Evolutionary conservation across 23 red algal genomes (phyloP).

Genomic region (Gracilaria gracilis): DNA sequence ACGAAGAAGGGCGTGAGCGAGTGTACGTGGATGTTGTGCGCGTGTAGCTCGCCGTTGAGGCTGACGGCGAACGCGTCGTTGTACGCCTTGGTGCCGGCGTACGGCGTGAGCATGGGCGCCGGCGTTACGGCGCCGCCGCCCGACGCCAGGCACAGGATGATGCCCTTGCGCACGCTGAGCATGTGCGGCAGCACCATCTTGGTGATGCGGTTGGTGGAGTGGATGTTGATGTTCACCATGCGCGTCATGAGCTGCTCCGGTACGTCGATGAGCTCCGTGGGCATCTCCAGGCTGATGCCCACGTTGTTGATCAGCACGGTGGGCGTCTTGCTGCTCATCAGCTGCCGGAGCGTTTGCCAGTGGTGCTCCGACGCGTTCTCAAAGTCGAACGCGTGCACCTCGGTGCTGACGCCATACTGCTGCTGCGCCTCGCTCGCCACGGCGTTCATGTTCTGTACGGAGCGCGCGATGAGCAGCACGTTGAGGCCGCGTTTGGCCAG

Average conservation of each 20-base stretch:
- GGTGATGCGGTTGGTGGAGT: constrained; percentile 78
- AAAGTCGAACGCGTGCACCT: constrained; percentile 85
- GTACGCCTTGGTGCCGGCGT: constrained; percentile 96
- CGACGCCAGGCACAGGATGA: constrained; percentile 81
- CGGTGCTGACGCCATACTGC: constrained; percentile 50
- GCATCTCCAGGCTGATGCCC: constrained; percentile 91
- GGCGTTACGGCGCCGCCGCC: constrained; percentile 88
- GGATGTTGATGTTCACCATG: constrained; percentile 89
- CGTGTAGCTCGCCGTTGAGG: constrained; percentile 78
- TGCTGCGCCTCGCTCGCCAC: constrained; percentile 49
- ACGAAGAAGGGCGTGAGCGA: constrained; percentile 91
- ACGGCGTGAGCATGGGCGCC: constrained; percentile 80
- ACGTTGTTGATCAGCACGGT: constrained; percentile 94
- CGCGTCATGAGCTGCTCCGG: constrained; percentile 65
- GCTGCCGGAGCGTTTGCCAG: constrained; percentile 41
- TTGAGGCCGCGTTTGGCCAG: constrained; percentile 80
- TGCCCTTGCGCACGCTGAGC: constrained; percentile 47
- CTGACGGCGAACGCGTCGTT: constrained; percentile 84
- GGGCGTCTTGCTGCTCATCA: neutral
- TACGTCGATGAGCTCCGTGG: constrained; percentile 95
- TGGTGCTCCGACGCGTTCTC: constrained; percentile 57
- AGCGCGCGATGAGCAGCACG: constrained; percentile 89
- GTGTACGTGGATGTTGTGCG: constrained; percentile 66
- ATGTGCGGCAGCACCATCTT: constrained; percentile 81
- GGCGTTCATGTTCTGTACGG: constrained; percentile 67